phyloP scores from a whole-genome alignment of 495 filamentous ascomycete species.

The Collariella sp. region DNA sequence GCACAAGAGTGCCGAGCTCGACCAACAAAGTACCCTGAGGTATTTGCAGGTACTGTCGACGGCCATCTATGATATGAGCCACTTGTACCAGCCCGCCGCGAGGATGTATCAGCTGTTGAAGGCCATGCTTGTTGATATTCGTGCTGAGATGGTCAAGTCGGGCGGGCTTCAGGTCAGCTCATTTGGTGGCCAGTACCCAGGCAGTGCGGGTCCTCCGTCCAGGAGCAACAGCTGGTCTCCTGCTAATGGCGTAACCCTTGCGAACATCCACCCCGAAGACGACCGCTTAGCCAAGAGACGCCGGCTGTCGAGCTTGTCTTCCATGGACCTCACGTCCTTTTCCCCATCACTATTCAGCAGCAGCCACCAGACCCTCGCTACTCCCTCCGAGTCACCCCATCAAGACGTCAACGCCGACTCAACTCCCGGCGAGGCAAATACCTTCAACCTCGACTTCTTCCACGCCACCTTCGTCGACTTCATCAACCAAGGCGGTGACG shows the following conservation, averaged over 20 bases:
- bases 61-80: conserved; percentile 39
- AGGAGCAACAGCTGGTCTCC: conserved; percentile 6
- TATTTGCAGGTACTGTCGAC: conserved; percentile 30
- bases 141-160: conserved; percentile 20
- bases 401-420: not conserved
- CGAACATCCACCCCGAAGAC: not conserved
- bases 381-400: conserved; percentile 10
- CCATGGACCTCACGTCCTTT: not conserved
- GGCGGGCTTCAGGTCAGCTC: conserved; percentile 4
- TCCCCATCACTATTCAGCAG: not conserved
- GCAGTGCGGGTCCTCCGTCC: conserved; percentile 3
- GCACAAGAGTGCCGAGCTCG: conserved; percentile 26
- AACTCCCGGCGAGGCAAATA: not conserved
- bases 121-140: conserved; percentile 29
- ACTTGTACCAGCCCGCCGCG: conserved; percentile 32
- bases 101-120: conserved; percentile 31
- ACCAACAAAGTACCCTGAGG: conserved; percentile 27
- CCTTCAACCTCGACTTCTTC: conserved; percentile 19
- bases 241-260: not conserved
- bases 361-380: conserved; percentile 2
- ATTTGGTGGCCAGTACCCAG: conserved; percentile 4
- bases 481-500: conserved; percentile 8
- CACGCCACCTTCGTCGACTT: conserved; percentile 15
- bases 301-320: conserved; percentile 12
- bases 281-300: conserved; percentile 13